Percentiles rank a stretch among this genome's conserved stretches.
These are phyloP conservation scores for Apiotrichum brassicae DNA, from an alignment of 1,284 basidiomycete genomes.

Conservation along the genomic window DNA sequence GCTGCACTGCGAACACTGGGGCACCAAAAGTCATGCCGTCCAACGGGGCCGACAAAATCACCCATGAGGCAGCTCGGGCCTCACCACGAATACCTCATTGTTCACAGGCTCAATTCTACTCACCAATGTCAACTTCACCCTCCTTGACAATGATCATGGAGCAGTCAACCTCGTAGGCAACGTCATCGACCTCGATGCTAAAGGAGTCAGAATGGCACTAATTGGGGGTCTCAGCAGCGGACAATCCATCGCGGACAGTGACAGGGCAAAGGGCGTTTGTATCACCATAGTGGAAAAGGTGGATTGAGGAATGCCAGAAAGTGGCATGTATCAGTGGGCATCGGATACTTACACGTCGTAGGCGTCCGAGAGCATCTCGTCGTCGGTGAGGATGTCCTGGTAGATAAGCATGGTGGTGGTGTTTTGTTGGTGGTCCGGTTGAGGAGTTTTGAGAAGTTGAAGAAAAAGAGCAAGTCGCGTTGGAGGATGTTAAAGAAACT, in stretches of 20 bases:
- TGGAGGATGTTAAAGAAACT: background rate
- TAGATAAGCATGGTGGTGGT: constrained; percentile 40
- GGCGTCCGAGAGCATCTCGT: constrained; percentile 96
- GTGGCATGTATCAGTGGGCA: no score
- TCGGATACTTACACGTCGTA: constrained; percentile 64
- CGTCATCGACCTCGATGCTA: constrained; percentile 75
- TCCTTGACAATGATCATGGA: constrained; percentile 65
- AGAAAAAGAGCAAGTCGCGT: background rate
- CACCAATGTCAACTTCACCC: constrained; percentile 88
- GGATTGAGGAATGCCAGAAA: no score
- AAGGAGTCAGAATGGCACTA: background rate
- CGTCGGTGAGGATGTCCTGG: constrained; percentile 59
- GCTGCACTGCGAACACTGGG: no score
- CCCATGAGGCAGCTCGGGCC: no score
- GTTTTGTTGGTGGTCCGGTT: constrained; percentile 14
- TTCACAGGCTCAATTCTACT: no score
- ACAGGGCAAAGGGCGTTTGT: no score
- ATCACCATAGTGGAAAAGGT: no score
- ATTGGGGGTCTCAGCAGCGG: no score
- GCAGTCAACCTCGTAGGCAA: constrained; percentile 89
- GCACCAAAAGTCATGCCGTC: no score
- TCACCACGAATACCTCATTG: no score
- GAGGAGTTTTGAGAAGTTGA: background rate
- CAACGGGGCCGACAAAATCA: background rate
- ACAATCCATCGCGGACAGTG: no score